These are phyloP conservation scores for Trametes cingulata DNA, from an alignment of 768 basidiomycete genomes.

Conservation along the genomic window DNA sequence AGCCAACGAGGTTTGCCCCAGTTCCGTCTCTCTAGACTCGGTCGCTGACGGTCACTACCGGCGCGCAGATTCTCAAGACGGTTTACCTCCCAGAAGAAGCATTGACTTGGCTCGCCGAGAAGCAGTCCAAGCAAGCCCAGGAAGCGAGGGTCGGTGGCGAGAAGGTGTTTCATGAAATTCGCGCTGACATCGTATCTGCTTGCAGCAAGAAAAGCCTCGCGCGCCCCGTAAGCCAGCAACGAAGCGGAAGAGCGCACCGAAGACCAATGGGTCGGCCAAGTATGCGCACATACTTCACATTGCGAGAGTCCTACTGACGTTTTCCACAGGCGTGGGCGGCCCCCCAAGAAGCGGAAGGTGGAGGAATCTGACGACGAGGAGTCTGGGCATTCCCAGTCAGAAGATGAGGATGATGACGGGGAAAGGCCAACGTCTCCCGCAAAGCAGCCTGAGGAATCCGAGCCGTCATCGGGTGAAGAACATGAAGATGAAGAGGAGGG, in stretches of 20 bases:
- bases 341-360: conserved; percentile 28
- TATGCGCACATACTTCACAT: conserved; percentile 27
- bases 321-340: conserved; percentile 27
- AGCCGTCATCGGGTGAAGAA: conserved; percentile 24
- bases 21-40: not conserved
- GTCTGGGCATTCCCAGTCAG: conserved; percentile 18
- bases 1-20: conserved; percentile 53
- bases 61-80: conserved; percentile 61
- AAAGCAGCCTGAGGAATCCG: conserved; percentile 23
- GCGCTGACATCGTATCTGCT: not conserved
- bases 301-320: not conserved
- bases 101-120: conserved; percentile 55
- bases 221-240: conserved; percentile 49
- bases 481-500: conserved; percentile 24
- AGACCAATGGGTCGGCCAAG: conserved; percentile 53
- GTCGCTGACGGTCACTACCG: not conserved
- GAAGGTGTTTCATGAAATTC: no score
- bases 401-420: conserved; percentile 17
- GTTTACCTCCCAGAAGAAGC: conserved; percentile 67
- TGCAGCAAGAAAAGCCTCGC: conserved; percentile 35
- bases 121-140: conserved; percentile 28
- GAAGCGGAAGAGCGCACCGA: conserved; percentile 56
- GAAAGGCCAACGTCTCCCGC: conserved; percentile 11
- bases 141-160: conserved; percentile 30
- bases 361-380: conserved; percentile 34